Percentiles rank a stretch among this genome's conserved stretches.
Conservation (phyloP, 306 rosid species). For the Vachellia pachyceras region DNA sequence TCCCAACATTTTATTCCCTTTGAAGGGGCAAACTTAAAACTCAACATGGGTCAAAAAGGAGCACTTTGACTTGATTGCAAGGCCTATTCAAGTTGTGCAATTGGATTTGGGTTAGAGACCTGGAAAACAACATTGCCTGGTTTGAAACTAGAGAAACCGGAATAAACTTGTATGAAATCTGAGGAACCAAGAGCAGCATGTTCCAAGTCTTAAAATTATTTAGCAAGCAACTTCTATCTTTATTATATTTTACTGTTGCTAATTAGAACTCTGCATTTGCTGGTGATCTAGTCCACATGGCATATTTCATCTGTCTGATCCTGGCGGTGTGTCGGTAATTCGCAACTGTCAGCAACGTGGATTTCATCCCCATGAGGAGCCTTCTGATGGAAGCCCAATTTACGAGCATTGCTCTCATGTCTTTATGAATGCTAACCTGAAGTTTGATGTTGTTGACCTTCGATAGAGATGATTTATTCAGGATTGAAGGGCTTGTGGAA, state of each 20-base stretch:
- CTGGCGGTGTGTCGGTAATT: slow-evolving; percentile 86
- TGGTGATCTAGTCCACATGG: slow-evolving; percentile 84
- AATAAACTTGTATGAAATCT: background rate
- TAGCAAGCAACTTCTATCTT: background rate
- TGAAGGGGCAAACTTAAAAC: no score
- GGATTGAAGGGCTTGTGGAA: slow-evolving; percentile 2
- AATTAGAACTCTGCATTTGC: slow-evolving; percentile 38
- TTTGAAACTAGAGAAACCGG: background rate
- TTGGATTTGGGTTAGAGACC: background rate
- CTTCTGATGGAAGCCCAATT: slow-evolving; percentile 80
- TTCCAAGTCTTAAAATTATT: no score
- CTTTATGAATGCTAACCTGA: slow-evolving; percentile 72
- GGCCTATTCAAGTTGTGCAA: no score
- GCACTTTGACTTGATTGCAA: no score
- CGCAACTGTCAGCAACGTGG: slow-evolving; percentile 95
- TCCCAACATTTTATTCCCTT: no score
- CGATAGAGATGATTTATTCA: slow-evolving; percentile 50
- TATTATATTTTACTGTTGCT: slow-evolving; percentile 32
- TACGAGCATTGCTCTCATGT: slow-evolving; percentile 99
- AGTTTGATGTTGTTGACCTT: slow-evolving; percentile 81
- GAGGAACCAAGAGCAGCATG: background rate
- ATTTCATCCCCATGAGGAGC: slow-evolving; percentile 98
- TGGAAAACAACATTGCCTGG: background rate
- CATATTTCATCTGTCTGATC: slow-evolving; percentile 95
- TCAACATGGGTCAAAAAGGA: no score